Evolutionary conservation across 2,329 filamentous ascomycete species (phyloP), one percentile per base, ranked within the genome.

Genomic region (Beauveria scarabaeidicola): DNA sequence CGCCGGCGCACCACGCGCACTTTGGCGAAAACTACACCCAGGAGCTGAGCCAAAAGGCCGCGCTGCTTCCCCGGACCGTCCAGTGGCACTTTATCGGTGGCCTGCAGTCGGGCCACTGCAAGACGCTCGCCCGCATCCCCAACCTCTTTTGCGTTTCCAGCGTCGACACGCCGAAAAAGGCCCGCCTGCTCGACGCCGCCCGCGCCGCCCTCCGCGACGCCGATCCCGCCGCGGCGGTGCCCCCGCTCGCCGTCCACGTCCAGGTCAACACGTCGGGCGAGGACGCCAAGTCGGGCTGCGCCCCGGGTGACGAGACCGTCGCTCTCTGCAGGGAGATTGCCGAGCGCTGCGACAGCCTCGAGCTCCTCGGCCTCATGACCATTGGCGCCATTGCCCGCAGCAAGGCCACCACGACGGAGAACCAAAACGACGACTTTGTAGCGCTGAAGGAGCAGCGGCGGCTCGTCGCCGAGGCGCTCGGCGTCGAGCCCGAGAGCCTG

Each of bases 11-110:
- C 1, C 89, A 92, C 58, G 66, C 79, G 19, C 90, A 99, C 75
- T 97, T 97, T 72, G 94, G 94, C 67, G 94, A 99, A 76, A 99
- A 99, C 78, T 99, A 99, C 76, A 81, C 88, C 4, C 89, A 93
- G 74, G 94, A 99, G 74, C 82, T 99, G 58, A 80, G 82, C 61
- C 88, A 96, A 71, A 99, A 99, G 74, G 88, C 91, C 1, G 81
- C 82, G 40, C 71, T 96, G 21, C 82, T 99, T 11, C 93, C 94
- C 0, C 75, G 76, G 48, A 81, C 80, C 38, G 89, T 99, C 65
- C 81, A 82, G 67, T 99, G 94, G 94, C 94, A 99, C 74, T 97
- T 97, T 73, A 99, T 97, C 71, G 94, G 94, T 43, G 91, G 89
- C 0, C 76, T 99, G 43, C 94, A 99, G 74, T 92, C 89, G 15